A percentile compares a stretch with the other conserved stretches of the same genome.
Evolutionary conservation across 345 rosid species (phyloP).

Genomic region (Eutrema japonicum): DNA sequence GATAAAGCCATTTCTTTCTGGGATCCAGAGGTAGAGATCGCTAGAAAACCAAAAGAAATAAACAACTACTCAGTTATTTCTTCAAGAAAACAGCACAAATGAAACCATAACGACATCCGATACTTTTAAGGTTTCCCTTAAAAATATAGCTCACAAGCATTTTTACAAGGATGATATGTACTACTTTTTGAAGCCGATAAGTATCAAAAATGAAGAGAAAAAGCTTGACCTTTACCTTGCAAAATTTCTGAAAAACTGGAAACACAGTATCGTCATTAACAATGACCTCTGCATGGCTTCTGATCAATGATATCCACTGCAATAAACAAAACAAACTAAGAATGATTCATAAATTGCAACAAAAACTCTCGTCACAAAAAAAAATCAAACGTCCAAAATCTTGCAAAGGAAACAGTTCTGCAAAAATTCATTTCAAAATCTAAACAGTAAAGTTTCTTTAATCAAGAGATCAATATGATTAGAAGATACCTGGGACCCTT

Average conservation of each 20-base stretch:
- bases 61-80: not conserved
- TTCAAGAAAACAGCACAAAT: not conserved
- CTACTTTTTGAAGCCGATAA: not conserved
- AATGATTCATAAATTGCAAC: not conserved
- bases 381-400: not conserved
- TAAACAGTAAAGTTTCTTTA: not conserved
- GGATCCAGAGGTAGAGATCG: constrained; percentile 70
- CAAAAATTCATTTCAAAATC: constrained; percentile 13
- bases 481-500: constrained; percentile 85
- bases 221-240: constrained; percentile 64
- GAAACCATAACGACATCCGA: not conserved
- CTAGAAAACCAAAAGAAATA: constrained; percentile 47
- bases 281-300: constrained; percentile 77
- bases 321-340: constrained; percentile 16
- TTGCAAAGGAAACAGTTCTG: not conserved
- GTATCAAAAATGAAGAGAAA: constrained; percentile 11
- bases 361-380: no score
- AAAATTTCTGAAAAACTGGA: constrained; percentile 68
- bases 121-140: not conserved
- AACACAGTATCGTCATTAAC: constrained; percentile 71
- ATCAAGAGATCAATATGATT: not conserved
- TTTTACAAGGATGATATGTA: not conserved
- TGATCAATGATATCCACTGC: constrained; percentile 83
- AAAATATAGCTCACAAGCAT: not conserved
- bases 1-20: constrained; percentile 60